Evolutionary conservation across 2,329 filamentous ascomycete species (phyloP), one percentile per base, ranked within the genome.

Genomic region (Lachnellula arida): DNA sequence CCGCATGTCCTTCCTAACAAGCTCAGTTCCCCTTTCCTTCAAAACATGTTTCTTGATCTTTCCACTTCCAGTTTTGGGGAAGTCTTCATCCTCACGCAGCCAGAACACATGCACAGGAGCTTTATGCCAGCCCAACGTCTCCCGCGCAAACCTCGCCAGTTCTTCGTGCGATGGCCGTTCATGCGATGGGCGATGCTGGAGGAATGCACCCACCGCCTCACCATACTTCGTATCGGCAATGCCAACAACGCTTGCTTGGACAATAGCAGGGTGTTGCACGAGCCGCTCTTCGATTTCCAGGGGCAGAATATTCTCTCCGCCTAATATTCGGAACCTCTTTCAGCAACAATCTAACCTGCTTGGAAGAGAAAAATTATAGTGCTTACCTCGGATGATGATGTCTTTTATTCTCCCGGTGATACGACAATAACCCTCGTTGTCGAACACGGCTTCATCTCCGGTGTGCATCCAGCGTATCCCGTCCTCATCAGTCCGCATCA

Each of bases 341-440:
- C n/a, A 19, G 19, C 19, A 22, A 52, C 28, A 28, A 3, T 54
- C n/a, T 17, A 28, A 3, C 52, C n/a, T 17, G 17, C 5, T 53
- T 53, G 25, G 25, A 23, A 51, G 6, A 28, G 15, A 19, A 6
- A 3, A 6, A 14, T 22, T 17, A 23, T 19, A 19, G 19, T 19
- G 19, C 32, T 23, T 52, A 66, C 86, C 86, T 23, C 83, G 78
- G 63, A 89, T 89, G 56, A 89, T 89, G 25, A 89, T 71, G 65
- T 89, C 86, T 65, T 89, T 89, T 61, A 88, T 84, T 1, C 85
- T 74, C 1, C 85, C 83, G 0, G 84, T 88, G 60, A 89, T 88
- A 49, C 77, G 73, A 39, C 71, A 65, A 48, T 71, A 71, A 6
- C 73, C 74, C 8, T 74, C 71, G 1, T 71, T 64, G 46, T 79